These are phyloP conservation scores for Circinella minor DNA, from an alignment of 371 early-diverging fungal genomes.

Conservation along the genomic window DNA sequence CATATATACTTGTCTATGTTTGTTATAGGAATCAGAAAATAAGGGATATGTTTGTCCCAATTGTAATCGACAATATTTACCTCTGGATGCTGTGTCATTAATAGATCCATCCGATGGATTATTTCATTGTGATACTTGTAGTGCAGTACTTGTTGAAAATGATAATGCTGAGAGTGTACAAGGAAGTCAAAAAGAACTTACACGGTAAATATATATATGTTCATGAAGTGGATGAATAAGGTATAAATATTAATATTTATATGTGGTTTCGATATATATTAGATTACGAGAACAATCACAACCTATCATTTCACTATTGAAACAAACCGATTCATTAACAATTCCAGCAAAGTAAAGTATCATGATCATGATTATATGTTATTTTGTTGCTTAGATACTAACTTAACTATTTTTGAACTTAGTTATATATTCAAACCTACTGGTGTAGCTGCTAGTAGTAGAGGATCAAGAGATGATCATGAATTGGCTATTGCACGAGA, in stretches of 20 bases:
- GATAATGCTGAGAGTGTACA: conserved; percentile 68
- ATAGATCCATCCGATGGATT: conserved; percentile 51
- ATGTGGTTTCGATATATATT: neutral
- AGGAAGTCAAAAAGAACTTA: conserved; percentile 43
- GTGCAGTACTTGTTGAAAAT: conserved; percentile 65
- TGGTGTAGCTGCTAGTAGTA: conserved; percentile 23
- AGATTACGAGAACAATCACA: conserved; percentile 78
- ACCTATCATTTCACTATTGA: conserved; percentile 82
- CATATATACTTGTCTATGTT: neutral
- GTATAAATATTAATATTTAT: neutral
- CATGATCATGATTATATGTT: neutral
- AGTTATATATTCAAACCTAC: conserved; percentile 52
- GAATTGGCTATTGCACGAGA: conserved; percentile 75
- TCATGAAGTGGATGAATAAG: too few relatives aligned
- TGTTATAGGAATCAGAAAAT: conserved; percentile 65
- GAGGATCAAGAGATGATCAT: conserved; percentile 40
- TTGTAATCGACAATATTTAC: conserved; percentile 59
- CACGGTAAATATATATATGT: conserved; percentile 13
- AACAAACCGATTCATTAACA: conserved; percentile 77
- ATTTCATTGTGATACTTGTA: conserved; percentile 69
- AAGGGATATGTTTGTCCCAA: conserved; percentile 73
- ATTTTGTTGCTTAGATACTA: neutral
- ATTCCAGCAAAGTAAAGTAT: conserved; percentile 64
- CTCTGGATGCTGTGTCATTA: conserved; percentile 62
- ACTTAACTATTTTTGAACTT: conserved; percentile 10